Percentiles rank a stretch among this genome's conserved stretches.
Evolutionary conservation across 2,329 filamentous ascomycete genomes (phyloP).

Genomic region (Seiridium unicorne): DNA sequence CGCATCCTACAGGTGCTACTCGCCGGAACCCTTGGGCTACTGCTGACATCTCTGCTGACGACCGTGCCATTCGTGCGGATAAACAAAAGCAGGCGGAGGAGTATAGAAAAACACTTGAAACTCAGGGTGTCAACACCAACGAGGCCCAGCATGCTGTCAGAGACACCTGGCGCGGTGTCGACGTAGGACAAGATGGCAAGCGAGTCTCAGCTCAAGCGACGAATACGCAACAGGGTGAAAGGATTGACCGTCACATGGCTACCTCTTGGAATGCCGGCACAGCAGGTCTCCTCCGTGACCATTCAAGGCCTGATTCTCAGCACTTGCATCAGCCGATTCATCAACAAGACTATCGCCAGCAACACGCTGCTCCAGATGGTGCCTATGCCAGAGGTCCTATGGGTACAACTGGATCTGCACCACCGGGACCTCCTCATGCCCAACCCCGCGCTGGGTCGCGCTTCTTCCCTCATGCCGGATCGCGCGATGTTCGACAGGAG

Average conservation of each 20-base stretch:
- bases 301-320: background rate
- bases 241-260: slow-evolving; percentile 2
- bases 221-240: slow-evolving; percentile 13
- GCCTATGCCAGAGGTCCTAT: slow-evolving; percentile 15
- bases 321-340: slow-evolving; percentile 6
- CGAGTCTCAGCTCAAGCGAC: slow-evolving; percentile 28
- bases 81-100: slow-evolving; percentile 37
- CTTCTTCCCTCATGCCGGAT: slow-evolving; percentile 56
- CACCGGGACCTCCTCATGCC: slow-evolving; percentile 22
- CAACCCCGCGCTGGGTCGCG: slow-evolving; percentile 53
- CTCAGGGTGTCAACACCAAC: slow-evolving; percentile 41
- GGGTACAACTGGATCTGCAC: slow-evolving; percentile 12
- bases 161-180: slow-evolving; percentile 51
- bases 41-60: slow-evolving; percentile 29
- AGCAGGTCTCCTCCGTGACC: background rate
- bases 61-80: slow-evolving; percentile 41
- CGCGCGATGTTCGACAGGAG: slow-evolving; percentile 43
- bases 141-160: slow-evolving; percentile 48
- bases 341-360: slow-evolving; percentile 13
- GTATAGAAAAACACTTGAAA: slow-evolving; percentile 41
- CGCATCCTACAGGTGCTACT: slow-evolving; percentile 1
- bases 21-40: slow-evolving; percentile 21
- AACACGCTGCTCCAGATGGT: slow-evolving; percentile 12
- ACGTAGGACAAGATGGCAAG: slow-evolving; percentile 32
- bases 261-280: slow-evolving; percentile 7